phyloP scores from a whole-genome alignment of 2,329 filamentous ascomycete genomes.

The Hymenoscyphus occultus region DNA sequence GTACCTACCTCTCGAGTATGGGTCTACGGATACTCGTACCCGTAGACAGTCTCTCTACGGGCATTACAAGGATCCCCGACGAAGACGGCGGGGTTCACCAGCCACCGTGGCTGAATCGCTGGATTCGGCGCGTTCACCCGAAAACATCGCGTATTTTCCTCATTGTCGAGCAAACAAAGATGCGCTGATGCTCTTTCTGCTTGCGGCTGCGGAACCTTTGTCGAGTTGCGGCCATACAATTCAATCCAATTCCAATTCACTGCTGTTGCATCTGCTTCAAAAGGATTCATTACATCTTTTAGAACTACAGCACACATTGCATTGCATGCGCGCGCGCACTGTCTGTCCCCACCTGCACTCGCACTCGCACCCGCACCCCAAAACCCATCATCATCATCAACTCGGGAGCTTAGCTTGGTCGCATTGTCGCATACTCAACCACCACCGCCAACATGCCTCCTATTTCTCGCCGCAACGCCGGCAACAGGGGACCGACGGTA shows the following conservation, averaged over 20 bases:
- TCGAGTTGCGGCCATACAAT: background rate
- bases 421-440: background rate
- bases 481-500: background rate
- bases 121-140: background rate
- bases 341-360: background rate
- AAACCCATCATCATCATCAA: background rate
- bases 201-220: background rate
- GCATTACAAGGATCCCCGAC: no score
- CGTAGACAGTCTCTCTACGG: no score
- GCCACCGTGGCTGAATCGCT: no score
- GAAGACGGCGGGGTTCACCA: no score
- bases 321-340: background rate
- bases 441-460: background rate
- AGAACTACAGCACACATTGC: background rate
- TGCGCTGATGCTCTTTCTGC: background rate
- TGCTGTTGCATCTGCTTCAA: background rate
- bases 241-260: background rate
- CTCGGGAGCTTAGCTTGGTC: background rate
- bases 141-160: background rate
- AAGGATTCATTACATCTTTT: background rate
- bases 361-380: background rate
- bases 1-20: no score
- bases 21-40: no score
- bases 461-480: background rate
- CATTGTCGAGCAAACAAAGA: background rate